These are phyloP conservation scores for Phoma herbarum DNA, from an alignment of 2,329 filamentous ascomycete species.

Conservation along the genomic window DNA sequence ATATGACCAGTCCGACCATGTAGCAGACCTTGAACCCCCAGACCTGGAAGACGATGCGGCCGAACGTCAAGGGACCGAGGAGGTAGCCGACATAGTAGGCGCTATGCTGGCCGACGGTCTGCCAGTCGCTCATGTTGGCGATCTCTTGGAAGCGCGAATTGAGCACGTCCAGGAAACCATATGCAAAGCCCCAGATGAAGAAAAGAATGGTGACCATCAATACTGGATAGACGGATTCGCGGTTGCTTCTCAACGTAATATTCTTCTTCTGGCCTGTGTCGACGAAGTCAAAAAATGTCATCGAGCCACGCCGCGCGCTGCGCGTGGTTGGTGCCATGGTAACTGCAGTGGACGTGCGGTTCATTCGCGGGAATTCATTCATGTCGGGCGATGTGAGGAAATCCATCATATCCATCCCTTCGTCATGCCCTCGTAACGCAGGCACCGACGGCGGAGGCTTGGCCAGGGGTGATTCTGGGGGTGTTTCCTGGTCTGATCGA, in stretches of 20 bases:
- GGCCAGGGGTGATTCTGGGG: conserved; percentile 36
- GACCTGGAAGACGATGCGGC: conserved; percentile 63
- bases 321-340: conserved; percentile 37
- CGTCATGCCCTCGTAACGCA: conserved; percentile 33
- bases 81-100: conserved; percentile 78
- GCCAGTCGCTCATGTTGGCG: conserved; percentile 66
- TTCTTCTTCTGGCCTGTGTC: conserved; percentile 73
- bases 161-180: conserved; percentile 83
- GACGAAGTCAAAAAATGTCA: conserved; percentile 78
- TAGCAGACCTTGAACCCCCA: conserved; percentile 71
- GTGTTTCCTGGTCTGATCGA: conserved; percentile 32
- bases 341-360: conserved; percentile 49
- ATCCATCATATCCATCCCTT: conserved; percentile 59
- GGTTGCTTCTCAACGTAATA: conserved; percentile 70
- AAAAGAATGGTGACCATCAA: conserved; percentile 81
- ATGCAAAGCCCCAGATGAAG: conserved; percentile 89
- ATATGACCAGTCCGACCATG: conserved; percentile 68
- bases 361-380: conserved; percentile 44
- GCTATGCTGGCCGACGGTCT: conserved; percentile 73
- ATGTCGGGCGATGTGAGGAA: conserved; percentile 62
- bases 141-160: conserved; percentile 75
- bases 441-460: conserved; percentile 30
- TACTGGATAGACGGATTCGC: conserved; percentile 76
- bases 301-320: conserved; percentile 35
- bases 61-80: conserved; percentile 73